Base-by-base conservation (phyloP, 2,329 filamentous ascomycete genomes). In the Setomelanomma holmii region DNA sequence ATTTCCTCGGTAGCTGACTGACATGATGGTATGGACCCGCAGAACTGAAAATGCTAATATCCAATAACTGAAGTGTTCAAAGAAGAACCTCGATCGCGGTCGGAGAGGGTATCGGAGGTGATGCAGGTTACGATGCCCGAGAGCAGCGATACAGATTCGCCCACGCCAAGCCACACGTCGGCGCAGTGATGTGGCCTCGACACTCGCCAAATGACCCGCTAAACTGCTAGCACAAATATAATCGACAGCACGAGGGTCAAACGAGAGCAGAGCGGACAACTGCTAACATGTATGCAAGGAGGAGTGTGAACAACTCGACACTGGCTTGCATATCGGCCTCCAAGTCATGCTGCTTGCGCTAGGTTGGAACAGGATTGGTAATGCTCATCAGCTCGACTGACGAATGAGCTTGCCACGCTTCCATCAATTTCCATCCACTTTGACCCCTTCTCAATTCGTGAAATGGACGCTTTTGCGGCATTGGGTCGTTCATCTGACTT, bases 131-230 rank as follows among this genome's bases (percentile, higher is more conserved):
- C 52, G 55, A 59, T 53, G 52, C 47, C 59, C 63, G 67, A 64
- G 65, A 61, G 55, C 66, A 61, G 61, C 62, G 69, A 68, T 67
- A 64, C 63, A 55, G 64, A 55, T 64, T 67, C 64, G 63, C 66
- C 63, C 52, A 50, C 60, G 69, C 71, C 70, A 73, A 74, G 71
- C 56, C 62, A 66, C 63, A 67, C 66, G 67, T 68, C 64, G 64
- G 63, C 67, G 60, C 58, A 60, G 58, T 69, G 67, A 68, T 68
- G 67, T 72, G 71, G 63, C 67, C 62, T 60, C 57, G 56, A 51
- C 45, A 58, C 56, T 61, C 61, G 63, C 67, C 60, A 66, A 64
- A 61, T 55, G 54, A 30, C 50, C 43, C 55, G 49, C 57, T 54
- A 36, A 43, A 20, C 36, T 8, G 40, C 53, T 47, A 49, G 62